Base-by-base conservation (phyloP, 106 monocot species). In the Dendrobium officinale region DNA sequence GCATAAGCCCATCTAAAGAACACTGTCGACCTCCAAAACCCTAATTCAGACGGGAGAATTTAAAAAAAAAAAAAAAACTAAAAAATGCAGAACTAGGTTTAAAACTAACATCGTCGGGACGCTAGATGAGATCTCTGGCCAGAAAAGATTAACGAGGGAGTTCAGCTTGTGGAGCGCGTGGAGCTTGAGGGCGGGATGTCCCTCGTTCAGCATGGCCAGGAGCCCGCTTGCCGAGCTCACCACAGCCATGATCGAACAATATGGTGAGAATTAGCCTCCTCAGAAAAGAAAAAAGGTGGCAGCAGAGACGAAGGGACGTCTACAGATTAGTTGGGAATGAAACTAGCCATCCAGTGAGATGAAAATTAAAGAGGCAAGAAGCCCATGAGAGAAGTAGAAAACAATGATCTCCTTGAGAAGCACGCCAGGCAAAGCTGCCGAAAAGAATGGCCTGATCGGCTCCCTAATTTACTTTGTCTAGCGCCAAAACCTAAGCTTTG, bases 41-140 rank as follows among this genome's bases (percentile, higher is more conserved):
- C 74, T 74, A 44, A 74, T 43, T 74, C 43, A 74, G 74, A 20
- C 27, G 11, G 76, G 4, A 76, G 24, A 22, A 76, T 22, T 31
- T n/a, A n/a, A n/a, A n/a, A 26, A 26, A 26, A 26, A 26, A 4
- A 15, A 44, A 24, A 27, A 1, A 24, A 51, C 10, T 22, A 27
- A 4, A 9, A 3, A 26, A 27, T 11, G 11, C 26, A 27, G 15
- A 47, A 76, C 76, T 49, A 74, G 76, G 27, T 76, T 70, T 51
- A 27, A 51, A 20, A 27, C 47, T 76, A 29, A 96, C 96, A 93
- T 96, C 84, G 88, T 82, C 29, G 93, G 93, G 3, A 96, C 91
- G 83, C 88, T 88, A 48, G 91, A 88, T 84, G 96, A 91, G 91
- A 96, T 96, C 88, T 96, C 96, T 16, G 86, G 96, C 93, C 93